Base-by-base conservation (phyloP, 2,329 filamentous ascomycete genomes). In the Rachicladosporium sp. region DNA sequence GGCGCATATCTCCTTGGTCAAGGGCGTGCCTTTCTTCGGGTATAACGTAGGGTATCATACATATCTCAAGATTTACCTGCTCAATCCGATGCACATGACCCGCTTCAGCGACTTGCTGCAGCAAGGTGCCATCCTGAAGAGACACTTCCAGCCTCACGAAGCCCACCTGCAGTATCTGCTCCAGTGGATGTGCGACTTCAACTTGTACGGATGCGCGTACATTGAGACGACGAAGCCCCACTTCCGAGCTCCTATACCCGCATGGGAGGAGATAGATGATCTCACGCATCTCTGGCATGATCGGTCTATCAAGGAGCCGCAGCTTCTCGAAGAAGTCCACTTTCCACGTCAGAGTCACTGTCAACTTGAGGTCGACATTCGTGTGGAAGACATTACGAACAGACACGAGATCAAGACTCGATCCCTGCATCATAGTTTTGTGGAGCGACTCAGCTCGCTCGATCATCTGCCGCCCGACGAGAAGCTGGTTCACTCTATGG, bases 111-210 rank as follows among this genome's bases (percentile, higher is more conserved):
- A 96, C 54, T 69, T 98, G 35, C 69, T 98, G 32, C 79, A 84
- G 11, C 87, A 94, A 60, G 91, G 91, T 6, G 81, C 81, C 23
- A 79, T 98, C 33, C 75, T 96, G 74, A 84, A 84, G 56, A 75
- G 74, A 43, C 72, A 75, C 15, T 81, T 98, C 33, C 89, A 96
- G 55, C 89, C 91, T 0, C 93, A 91, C 55, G 91, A 98, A 62
- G 87, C 84, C 11, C 93, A 98, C 58, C 61, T 96, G 45, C 86
- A 94, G 55, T 96, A 88, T 57, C 65, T 95, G 6, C 70, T 91
- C 7, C 93, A 98, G 62, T 98, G 93, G 75, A 96, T 98, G 91
- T 82, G 81, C 47, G 93, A 98, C 59, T 98, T 93, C 67, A 98
- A 95, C 56, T 68, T 98, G 49, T 96, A 93, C 58, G 93, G 93